Conservation (phyloP, 768 basidiomycete species). For the Clitopilus passeckerianus region DNA sequence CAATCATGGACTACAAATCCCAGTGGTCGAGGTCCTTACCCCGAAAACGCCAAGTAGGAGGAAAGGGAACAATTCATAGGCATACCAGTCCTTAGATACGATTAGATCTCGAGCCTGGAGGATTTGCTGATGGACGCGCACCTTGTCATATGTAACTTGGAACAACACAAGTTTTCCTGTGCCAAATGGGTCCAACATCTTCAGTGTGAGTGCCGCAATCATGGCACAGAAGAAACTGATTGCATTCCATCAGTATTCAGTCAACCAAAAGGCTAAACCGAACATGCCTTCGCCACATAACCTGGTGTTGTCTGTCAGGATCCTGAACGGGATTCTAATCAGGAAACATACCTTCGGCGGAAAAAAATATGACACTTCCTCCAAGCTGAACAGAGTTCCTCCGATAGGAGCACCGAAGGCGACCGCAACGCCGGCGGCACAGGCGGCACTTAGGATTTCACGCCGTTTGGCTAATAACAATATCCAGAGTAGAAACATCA, state of each 20-base stretch:
- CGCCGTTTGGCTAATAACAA: constrained; percentile 70
- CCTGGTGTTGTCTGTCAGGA: constrained; percentile 21
- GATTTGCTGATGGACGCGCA: constrained; percentile 17
- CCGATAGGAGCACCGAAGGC: constrained; percentile 97
- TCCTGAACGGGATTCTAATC: constrained; percentile 14
- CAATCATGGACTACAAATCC: constrained; percentile 1
- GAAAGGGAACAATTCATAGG: constrained; percentile 83
- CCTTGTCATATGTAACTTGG: constrained; percentile 87
- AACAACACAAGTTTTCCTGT: constrained; percentile 93
- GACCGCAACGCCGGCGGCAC: constrained; percentile 96
- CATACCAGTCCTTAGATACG: constrained; percentile 78
- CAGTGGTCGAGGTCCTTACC: constrained; percentile 34
- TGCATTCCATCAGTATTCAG: neutral
- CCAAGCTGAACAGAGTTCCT: constrained; percentile 86
- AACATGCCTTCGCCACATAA: constrained; percentile 88
- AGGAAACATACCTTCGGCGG: constrained; percentile 69
- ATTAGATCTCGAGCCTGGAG: neutral
- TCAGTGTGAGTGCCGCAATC: constrained; percentile 92
- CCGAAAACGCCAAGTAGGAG: constrained; percentile 86
- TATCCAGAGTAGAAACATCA: neutral
- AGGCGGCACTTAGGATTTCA: constrained; percentile 92
- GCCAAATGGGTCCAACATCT: constrained; percentile 92
- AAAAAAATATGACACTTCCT: constrained; percentile 96
- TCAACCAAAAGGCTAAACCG: neutral
- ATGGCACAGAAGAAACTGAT: constrained; percentile 97